phyloP scores from a whole-genome alignment of 2,329 filamentous ascomycete species.

The Uncinocarpus reesii region DNA sequence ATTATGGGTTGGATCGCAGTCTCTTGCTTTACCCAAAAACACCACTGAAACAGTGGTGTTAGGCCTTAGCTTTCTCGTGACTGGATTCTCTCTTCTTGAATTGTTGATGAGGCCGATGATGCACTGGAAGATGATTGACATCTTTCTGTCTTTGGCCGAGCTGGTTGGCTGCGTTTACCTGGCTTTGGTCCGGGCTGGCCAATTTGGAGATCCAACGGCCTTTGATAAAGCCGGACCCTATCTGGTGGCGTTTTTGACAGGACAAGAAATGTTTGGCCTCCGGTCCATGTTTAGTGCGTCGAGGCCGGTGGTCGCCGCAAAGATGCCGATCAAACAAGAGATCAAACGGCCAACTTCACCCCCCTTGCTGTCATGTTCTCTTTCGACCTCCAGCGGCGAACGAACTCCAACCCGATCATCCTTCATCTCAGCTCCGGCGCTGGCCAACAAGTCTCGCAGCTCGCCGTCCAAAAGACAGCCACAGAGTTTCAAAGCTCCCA shows the following conservation, averaged over 20 bases:
- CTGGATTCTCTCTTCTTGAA: conserved; percentile 34
- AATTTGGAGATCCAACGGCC: conserved; percentile 25
- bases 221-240: conserved; percentile 33
- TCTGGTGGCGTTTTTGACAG: conserved; percentile 31
- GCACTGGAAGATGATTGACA: conserved; percentile 33
- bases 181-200: conserved; percentile 28
- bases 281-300: conserved; percentile 16
- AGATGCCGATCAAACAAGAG: not conserved
- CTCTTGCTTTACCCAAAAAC: conserved; percentile 28
- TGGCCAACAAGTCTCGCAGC: not conserved
- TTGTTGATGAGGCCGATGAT: conserved; percentile 29
- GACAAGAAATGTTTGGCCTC: conserved; percentile 30
- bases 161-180: conserved; percentile 31
- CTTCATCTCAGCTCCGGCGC: not conserved
- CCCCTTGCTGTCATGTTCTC: not conserved
- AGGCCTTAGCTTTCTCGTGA: conserved; percentile 32
- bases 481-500: not conserved
- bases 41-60: conserved; percentile 32
- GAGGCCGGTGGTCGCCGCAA: not conserved
- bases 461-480: not conserved
- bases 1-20: conserved; percentile 28
- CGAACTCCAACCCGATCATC: conserved; percentile 9
- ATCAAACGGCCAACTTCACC: conserved; percentile 1
- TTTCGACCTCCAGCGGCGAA: conserved; percentile 3
- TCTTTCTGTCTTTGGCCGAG: conserved; percentile 31